phyloP scores from a whole-genome alignment of 345 rosid genomes.

The Theobroma cacao region DNA sequence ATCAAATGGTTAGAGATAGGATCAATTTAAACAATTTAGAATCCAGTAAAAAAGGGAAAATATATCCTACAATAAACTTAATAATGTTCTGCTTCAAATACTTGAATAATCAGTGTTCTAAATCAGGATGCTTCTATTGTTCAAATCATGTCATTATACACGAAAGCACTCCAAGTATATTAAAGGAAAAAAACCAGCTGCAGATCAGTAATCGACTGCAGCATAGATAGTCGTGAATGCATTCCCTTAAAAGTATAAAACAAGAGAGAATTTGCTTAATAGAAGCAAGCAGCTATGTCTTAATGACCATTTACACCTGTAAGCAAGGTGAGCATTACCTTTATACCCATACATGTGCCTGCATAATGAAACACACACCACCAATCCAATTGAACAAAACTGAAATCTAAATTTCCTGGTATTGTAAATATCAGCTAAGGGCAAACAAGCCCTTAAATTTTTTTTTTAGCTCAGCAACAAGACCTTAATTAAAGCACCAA shows the following conservation, averaged over 20 bases:
- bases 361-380: not conserved
- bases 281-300: not conserved
- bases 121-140: not conserved
- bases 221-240: not conserved
- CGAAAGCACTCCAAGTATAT: not conserved
- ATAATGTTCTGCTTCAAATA: not conserved
- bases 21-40: not conserved
- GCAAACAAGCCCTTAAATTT: not conserved
- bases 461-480: too few species aligned
- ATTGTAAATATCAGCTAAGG: not conserved
- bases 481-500: not conserved
- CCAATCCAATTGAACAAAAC: not conserved
- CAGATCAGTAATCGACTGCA: not conserved
- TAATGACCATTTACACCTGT: not conserved
- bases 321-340: not conserved
- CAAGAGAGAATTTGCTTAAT: not conserved
- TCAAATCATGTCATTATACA: not conserved
- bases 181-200: not conserved
- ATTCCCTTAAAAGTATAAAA: not conserved
- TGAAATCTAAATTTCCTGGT: not conserved
- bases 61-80: not conserved
- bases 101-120: not conserved
- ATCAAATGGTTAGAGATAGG: not conserved
- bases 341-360: not conserved
- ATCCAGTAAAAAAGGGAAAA: constrained; percentile 2